Evolutionary conservation across 352 stramenopile genomes (phyloP), one percentile per base, ranked within the genome.

Genomic region (Pythium oligandrum): DNA sequence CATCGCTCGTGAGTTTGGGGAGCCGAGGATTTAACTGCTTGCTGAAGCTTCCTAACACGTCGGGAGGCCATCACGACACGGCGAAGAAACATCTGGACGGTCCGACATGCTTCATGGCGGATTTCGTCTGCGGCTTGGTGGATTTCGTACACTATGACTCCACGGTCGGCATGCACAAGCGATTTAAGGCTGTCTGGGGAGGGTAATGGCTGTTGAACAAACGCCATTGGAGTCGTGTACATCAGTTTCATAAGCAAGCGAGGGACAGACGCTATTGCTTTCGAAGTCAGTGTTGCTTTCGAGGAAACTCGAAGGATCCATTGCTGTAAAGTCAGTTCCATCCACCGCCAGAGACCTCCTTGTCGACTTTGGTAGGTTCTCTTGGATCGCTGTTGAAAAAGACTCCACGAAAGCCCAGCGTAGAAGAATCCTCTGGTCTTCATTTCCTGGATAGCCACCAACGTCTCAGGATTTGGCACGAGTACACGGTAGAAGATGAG

Each of bases 401-500:
- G 39, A 30, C 31, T 6, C 53, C 53, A 59, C 17, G 38, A 44
- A 17, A 59, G 37, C 6, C 53, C 53, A 0, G 53, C 31, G 33
- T 54, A 46, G n/a, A 59, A 59, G 12, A 54, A 53, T 4, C 54
- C 54, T 11, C 11, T 3, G 4, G 30, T n/a, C 12, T 55, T 9
- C 40, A 61, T 61, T 17, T 61, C 46, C 8, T 42, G 34, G 30
- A 61, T 61, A 7, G 47, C 34, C 5, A 43, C 8, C 5, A 61
- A 3, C 3, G 54, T 61, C 35, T 61, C 54, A 3, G 33, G 2
- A 35, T 61, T 61, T 6, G 54, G 54, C 6, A 61, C 40, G 26
- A 61, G 54, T 31, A 61, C 35, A 8, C 54, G 46, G 10, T 39
- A 46, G 40, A 61, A 48, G 7, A 54, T 35, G 8, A 33, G 17